Evolutionary conservation across 306 rosid genomes (phyloP).

Genomic region (Cucurbita argyrosperma): DNA sequence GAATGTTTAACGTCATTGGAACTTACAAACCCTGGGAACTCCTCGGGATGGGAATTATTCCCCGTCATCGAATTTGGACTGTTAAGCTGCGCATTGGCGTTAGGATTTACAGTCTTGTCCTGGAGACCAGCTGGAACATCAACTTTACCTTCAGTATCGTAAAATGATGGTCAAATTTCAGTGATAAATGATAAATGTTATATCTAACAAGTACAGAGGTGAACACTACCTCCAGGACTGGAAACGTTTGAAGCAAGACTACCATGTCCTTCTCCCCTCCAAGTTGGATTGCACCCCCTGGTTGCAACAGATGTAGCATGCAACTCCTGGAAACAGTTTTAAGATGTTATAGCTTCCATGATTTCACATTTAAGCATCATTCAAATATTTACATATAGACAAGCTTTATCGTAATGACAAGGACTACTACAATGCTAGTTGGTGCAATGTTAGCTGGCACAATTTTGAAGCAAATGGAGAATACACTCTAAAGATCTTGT

Average conservation of each 20-base stretch:
- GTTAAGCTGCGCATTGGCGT: slow-evolving; percentile 31
- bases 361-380: background rate
- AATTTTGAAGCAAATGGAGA: background rate
- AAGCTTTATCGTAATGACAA: background rate
- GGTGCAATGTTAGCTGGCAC: background rate
- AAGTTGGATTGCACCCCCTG: slow-evolving; percentile 27
- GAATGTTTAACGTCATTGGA: slow-evolving; percentile 34
- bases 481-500: background rate
- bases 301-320: slow-evolving; percentile 26
- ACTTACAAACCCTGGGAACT: slow-evolving; percentile 49
- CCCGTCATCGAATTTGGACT: slow-evolving; percentile 16
- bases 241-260: slow-evolving; percentile 26
- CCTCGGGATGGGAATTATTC: slow-evolving; percentile 37
- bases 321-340: slow-evolving; percentile 34
- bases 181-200: background rate
- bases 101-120: slow-evolving; percentile 23
- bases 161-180: slow-evolving; percentile 4
- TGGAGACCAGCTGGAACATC: slow-evolving; percentile 16
- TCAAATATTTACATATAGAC: background rate
- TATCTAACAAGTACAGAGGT: background rate
- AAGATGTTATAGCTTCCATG: background rate
- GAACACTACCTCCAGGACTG: slow-evolving; percentile 15
- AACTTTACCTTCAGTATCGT: slow-evolving; percentile 18
- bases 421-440: background rate
- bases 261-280: slow-evolving; percentile 41